Base-by-base conservation (phyloP, 2,329 filamentous ascomycete genomes). In the Trichophyton rubrum region DNA sequence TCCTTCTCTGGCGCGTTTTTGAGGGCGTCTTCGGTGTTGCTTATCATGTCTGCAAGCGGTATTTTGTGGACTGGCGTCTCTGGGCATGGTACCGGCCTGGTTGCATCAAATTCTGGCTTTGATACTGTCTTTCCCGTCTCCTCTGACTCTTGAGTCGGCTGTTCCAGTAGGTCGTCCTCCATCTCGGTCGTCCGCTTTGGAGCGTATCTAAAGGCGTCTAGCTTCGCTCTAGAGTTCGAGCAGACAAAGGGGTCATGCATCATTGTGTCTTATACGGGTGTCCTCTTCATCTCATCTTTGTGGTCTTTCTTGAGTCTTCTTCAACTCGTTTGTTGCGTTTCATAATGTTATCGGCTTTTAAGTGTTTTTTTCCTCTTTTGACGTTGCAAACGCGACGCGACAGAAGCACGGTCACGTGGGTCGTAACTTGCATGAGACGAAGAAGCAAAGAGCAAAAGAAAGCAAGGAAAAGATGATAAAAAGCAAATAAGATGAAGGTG, bases 61-160 rank as follows among this genome's bases (percentile, higher is more conserved):
- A 85, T 77, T 60, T 81, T 74, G 49, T 82, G 80, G 24, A 78
- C 79, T 1, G 83, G 82, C 13, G 83, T 85, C 45, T 82, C 82
- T 2, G 83, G 83, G 57, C 74, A 75, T 62, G 74, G 72, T 58
- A 43, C 20, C n/a, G 40, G 40, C 40, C 40, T n/a, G 40, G 40
- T 43, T n/a, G 17, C 40, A 9, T 9, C 11, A 38, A 13, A 9
- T 13, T 13, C 33, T 13, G 33, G 33, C 9, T 38, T 43, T n/a
- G 15, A 1, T 43, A 20, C 53, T 58, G 27, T 17, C 17, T 51
- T 22, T 20, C 8, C 17, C 2, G 7, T 51, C 13, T 22, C 45
- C 45, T 53, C 49, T 53, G 49, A 24, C n/a, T 53, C 49, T 33
- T 53, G 49, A 7, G 49, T 53, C 13, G 49, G 24, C 4, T 24